phyloP scores from a whole-genome alignment of 257 asterid species.

The Knoxia roxburghii region DNA sequence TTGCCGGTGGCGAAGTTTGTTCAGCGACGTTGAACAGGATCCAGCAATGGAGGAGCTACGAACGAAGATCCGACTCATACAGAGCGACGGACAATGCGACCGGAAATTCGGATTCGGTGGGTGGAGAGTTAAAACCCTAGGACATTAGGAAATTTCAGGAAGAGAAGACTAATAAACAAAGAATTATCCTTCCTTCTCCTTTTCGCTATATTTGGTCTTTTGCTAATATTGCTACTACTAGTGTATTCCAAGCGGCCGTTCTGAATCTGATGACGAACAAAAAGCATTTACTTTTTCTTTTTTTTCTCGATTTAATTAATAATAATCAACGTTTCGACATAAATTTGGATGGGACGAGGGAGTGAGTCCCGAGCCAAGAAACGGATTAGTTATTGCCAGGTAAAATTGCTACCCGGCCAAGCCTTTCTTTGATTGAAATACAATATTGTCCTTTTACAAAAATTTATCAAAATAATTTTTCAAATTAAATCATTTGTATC shows the following conservation, averaged over 20 bases:
- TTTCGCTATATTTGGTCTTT: background rate
- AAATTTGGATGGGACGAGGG: background rate
- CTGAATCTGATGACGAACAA: constrained; percentile 19
- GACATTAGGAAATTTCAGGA: constrained; percentile 1
- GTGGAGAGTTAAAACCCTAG: constrained; percentile 44
- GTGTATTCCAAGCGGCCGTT: constrained; percentile 26
- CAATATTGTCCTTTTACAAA: constrained; percentile 5
- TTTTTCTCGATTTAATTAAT: too few species aligned
- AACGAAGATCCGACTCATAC: constrained; percentile 50
- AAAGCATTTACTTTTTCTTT: background rate
- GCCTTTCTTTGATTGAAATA: background rate
- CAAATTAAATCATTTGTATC: too few species aligned
- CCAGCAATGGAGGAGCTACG: constrained; percentile 58
- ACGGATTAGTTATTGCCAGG: background rate
- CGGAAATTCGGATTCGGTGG: constrained; percentile 36
- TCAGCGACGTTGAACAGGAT: constrained; percentile 39
- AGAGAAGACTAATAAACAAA: background rate
- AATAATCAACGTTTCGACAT: background rate
- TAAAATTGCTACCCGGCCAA: background rate
- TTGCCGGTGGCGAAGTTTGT: constrained; percentile 48
- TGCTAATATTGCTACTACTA: background rate
- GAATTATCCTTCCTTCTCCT: background rate
- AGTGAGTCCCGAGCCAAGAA: background rate
- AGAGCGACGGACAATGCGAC: constrained; percentile 19
- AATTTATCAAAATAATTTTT: too few species aligned